Evolutionary conservation across 208 protist species (phyloP).

Genomic region (Trypanosoma mega): DNA sequence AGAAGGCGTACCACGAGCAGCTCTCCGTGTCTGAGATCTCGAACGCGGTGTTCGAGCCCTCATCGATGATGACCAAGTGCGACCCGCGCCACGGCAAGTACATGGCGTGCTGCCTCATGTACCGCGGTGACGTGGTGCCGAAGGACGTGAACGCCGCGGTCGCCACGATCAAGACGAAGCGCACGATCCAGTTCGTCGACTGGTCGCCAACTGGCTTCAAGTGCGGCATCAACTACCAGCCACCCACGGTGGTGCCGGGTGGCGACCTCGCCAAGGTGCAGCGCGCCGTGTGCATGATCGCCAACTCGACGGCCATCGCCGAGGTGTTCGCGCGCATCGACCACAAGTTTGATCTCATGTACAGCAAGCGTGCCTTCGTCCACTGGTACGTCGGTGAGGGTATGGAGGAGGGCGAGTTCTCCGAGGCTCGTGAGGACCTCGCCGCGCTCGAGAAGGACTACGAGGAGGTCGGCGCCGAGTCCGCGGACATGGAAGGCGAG

Average conservation of each 20-base stretch:
- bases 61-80: slow-evolving; percentile 95
- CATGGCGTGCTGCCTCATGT: slow-evolving; percentile 97
- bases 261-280: slow-evolving; percentile 95
- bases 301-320: slow-evolving; percentile 92
- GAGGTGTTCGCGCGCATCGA: slow-evolving; percentile 94
- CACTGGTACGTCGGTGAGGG: slow-evolving; percentile 98
- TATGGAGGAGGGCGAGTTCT: slow-evolving; percentile 98
- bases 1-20: slow-evolving; percentile 95
- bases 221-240: slow-evolving; percentile 99
- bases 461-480: slow-evolving; percentile 92
- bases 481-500: slow-evolving; percentile 89
- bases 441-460: slow-evolving; percentile 97
- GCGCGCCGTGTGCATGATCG: slow-evolving; percentile 95
- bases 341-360: slow-evolving; percentile 97
- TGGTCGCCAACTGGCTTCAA: slow-evolving; percentile 98
- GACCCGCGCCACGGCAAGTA: slow-evolving; percentile 97
- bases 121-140: slow-evolving; percentile 97
- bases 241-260: slow-evolving; percentile 94
- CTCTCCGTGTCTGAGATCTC: slow-evolving; percentile 95
- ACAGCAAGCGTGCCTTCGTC: slow-evolving; percentile 95
- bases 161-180: slow-evolving; percentile 94
- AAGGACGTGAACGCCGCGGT: slow-evolving; percentile 97
- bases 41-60: slow-evolving; percentile 93
- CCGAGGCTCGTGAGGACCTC: slow-evolving; percentile 95
- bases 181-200: slow-evolving; percentile 96